Conservation (phyloP, 352 stramenopile genomes). For the Thalassiosira allenii region DNA sequence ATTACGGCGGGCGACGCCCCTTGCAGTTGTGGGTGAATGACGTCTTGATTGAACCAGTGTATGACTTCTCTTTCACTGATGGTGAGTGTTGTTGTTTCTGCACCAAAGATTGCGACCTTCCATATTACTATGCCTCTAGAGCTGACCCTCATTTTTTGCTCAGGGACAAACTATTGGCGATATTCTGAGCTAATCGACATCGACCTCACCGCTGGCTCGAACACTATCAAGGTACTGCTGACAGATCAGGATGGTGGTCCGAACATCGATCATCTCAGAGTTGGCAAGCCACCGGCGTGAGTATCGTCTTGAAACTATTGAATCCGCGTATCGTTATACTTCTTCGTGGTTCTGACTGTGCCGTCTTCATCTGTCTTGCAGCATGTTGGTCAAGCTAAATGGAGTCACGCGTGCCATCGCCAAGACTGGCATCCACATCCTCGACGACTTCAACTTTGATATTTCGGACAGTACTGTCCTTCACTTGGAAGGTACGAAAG, state of each 20-base stretch:
- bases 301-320: too few species aligned
- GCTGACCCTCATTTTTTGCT: too few species aligned
- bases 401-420: constrained; percentile 33
- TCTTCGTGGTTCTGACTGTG: too few species aligned
- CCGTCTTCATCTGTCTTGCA: too few species aligned
- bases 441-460: constrained; percentile 37
- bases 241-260: constrained; percentile 46
- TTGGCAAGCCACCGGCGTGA: constrained; percentile 53
- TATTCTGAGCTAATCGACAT: constrained; percentile 63
- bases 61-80: constrained; percentile 51
- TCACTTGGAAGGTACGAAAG: too few species aligned
- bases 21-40: constrained; percentile 53
- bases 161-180: constrained; percentile 50
- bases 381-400: constrained; percentile 29
- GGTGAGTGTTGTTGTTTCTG: too few species aligned
- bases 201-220: constrained; percentile 38
- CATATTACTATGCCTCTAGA: too few species aligned
- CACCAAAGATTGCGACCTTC: too few species aligned
- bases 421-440: constrained; percentile 47
- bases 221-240: constrained; percentile 59
- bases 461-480: constrained; percentile 27
- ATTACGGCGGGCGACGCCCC: constrained; percentile 41
- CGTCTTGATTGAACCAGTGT: constrained; percentile 20
- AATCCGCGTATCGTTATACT: too few species aligned
- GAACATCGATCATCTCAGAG: constrained; percentile 65